phyloP scores from a whole-genome alignment of 83 land plant genomes.

The Thuja plicata region DNA sequence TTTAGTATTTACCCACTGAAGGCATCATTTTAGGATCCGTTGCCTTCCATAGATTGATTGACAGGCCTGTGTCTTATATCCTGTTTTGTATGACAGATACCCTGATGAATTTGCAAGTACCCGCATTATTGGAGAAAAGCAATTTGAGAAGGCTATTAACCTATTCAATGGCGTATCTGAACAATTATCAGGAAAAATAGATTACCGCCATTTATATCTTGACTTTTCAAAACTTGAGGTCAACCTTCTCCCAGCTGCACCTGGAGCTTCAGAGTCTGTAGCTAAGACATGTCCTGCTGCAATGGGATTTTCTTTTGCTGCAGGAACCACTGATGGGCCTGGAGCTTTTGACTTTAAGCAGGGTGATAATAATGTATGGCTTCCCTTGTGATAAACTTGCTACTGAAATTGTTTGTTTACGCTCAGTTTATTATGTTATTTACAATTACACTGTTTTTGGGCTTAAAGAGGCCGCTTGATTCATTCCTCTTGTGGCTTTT shows the following conservation, averaged over 20 bases:
- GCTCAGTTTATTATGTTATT: not conserved
- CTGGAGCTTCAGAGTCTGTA: slow-evolving; percentile 30
- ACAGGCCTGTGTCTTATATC: not conserved
- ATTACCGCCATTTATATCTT: slow-evolving; percentile 56
- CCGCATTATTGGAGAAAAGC: slow-evolving; percentile 68
- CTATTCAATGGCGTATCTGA: slow-evolving; percentile 55
- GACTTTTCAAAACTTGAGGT: slow-evolving; percentile 80
- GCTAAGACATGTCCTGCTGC: slow-evolving; percentile 96
- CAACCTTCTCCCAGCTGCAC: slow-evolving; percentile 27
- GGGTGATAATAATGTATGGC: slow-evolving; percentile 78
- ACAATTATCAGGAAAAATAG: slow-evolving; percentile 56
- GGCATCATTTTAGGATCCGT: not conserved
- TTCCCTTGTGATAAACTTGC: not conserved
- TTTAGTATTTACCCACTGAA: not conserved
- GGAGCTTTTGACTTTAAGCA: slow-evolving; percentile 98
- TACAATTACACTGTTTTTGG: not conserved
- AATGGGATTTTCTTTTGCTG: slow-evolving; percentile 96
- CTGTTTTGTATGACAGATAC: slow-evolving; percentile 40
- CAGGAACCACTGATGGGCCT: slow-evolving; percentile 99
- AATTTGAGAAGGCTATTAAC: slow-evolving; percentile 54
- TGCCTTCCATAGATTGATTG: not conserved
- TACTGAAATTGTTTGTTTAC: not conserved
- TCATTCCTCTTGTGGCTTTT: not conserved
- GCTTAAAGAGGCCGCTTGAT: not conserved
- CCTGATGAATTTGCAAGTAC: slow-evolving; percentile 86